phyloP scores from a whole-genome alignment of 805 yeast genomes.

The Starmerella floris region DNA sequence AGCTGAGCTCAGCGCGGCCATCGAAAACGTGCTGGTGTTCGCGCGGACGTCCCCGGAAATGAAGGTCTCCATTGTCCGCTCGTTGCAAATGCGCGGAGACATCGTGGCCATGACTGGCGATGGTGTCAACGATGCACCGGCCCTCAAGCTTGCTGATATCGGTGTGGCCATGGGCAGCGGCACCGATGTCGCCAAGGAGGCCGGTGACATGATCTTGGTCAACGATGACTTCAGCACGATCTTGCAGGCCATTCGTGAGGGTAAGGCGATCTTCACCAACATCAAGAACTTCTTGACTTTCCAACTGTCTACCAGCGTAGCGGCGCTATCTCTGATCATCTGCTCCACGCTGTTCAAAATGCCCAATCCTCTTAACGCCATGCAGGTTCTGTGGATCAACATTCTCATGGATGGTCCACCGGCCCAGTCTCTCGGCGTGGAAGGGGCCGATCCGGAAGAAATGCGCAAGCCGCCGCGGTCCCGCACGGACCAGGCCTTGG shows the following conservation, averaged over 20 bases:
- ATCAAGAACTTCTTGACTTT: slow-evolving; percentile 90
- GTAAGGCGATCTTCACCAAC: slow-evolving; percentile 91
- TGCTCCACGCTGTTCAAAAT: slow-evolving; percentile 72
- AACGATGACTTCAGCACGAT: slow-evolving; percentile 96
- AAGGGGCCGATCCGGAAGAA: slow-evolving; percentile 90
- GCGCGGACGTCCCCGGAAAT: slow-evolving; percentile 37
- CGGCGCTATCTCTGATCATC: slow-evolving; percentile 83
- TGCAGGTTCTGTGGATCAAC: slow-evolving; percentile 97
- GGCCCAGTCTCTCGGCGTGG: slow-evolving; percentile 94
- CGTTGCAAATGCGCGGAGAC: slow-evolving; percentile 59
- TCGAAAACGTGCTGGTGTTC: slow-evolving; percentile 57
- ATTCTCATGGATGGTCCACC: slow-evolving; percentile 99
- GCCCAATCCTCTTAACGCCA: slow-evolving; percentile 91
- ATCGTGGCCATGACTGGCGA: slow-evolving; percentile 99
- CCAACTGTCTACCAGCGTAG: slow-evolving; percentile 90
- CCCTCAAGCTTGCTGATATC: slow-evolving; percentile 85
- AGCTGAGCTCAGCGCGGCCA: slow-evolving; percentile 58
- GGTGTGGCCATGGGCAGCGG: slow-evolving; percentile 88
- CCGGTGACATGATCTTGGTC: slow-evolving; percentile 92
- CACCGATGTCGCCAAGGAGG: slow-evolving; percentile 97
- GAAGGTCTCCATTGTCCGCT: slow-evolving; percentile 37
- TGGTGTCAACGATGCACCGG: slow-evolving; percentile 99
- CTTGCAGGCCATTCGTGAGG: slow-evolving; percentile 86
- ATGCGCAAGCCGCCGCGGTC: slow-evolving; percentile 94
- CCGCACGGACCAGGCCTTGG: slow-evolving; percentile 72